Evolutionary conservation across 73 alveolate species (phyloP), one percentile per base, ranked within the genome.

Genomic region (Paramecium biaurelia): DNA sequence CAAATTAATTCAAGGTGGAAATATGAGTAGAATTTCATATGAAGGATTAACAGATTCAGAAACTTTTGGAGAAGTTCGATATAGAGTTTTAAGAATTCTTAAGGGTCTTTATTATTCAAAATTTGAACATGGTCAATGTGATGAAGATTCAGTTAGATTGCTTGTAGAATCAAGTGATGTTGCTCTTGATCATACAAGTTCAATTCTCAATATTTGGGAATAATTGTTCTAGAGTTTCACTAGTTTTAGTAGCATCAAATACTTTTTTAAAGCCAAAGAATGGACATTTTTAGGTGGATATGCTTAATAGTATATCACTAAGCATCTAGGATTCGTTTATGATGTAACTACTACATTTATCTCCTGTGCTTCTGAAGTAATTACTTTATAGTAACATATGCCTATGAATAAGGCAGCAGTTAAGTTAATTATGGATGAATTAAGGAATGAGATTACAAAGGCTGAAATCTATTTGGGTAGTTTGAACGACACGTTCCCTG

Each of bases 281-380:
- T 67, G 74, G 87, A 10, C 85, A 7, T 87, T 93, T 21, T 76
- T 93, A 42, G 85, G 85, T 7, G 30, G 42, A 11, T 93, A 93
- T 92, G 92, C 92, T 42, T 38, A 70, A 41, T 57, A 86, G 11
- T 70, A 84, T 26, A 53, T 93, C n/a, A 92, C 92, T 26, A 72
- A 67, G 42, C 92, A 92, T 57, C 15, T 93, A 41, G 92, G 93
- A 30, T 93, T 93, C 35, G 92, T 85, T 18, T 93, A 93, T 72
- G 96, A 93, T 67, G 96, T 92, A 9, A 72, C 92, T 5, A 86
- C 92, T 15, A 86, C 93, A 26, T 93, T 89, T 43, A 86, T 93
- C 15, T 24, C 89, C 0, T 67, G 93, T 42, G 87, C 93, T 21
- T 34, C 58, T 23, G 93, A 87, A 68, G 89, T 76, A 8, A 18